Evolutionary conservation across 441 rosid species (phyloP).

Genomic region (Syzygium malaccense): DNA sequence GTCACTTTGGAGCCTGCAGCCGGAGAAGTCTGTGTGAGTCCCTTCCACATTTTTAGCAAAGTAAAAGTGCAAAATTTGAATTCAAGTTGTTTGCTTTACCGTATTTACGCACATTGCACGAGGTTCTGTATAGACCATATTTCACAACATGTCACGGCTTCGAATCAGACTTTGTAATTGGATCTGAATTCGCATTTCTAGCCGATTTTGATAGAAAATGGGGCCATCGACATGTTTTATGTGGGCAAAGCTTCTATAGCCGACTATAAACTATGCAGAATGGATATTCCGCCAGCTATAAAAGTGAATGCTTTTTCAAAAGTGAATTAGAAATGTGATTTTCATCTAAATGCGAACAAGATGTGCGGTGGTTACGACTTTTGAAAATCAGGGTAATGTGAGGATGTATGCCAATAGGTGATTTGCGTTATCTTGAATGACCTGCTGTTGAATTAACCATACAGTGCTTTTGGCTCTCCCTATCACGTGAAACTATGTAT

Average conservation of each 20-base stretch:
- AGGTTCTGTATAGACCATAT: neutral
- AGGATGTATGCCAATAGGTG: neutral
- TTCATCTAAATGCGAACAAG: neutral
- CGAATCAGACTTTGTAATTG: neutral
- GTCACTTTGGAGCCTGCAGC: slow-evolving; percentile 71
- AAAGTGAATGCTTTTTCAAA: neutral
- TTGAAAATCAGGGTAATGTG: neutral
- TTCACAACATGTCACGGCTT: neutral
- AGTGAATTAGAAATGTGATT: neutral
- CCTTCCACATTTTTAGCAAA: neutral
- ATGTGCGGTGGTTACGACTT: neutral
- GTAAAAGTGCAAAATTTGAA: neutral
- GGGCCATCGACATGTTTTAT: neutral
- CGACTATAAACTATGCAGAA: fast-evolving
- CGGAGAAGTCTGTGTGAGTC: slow-evolving; percentile 72
- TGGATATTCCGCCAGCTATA: neutral
- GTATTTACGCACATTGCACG: neutral
- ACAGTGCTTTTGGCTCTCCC: neutral
- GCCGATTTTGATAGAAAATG: neutral
- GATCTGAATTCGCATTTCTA: neutral
- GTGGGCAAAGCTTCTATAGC: neutral
- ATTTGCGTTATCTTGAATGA: neutral
- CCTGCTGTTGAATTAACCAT: neutral
- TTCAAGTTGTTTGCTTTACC: neutral
- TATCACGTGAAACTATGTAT: neutral